phyloP scores from a whole-genome alignment of 306 rosid genomes.

The Senna siamea region DNA sequence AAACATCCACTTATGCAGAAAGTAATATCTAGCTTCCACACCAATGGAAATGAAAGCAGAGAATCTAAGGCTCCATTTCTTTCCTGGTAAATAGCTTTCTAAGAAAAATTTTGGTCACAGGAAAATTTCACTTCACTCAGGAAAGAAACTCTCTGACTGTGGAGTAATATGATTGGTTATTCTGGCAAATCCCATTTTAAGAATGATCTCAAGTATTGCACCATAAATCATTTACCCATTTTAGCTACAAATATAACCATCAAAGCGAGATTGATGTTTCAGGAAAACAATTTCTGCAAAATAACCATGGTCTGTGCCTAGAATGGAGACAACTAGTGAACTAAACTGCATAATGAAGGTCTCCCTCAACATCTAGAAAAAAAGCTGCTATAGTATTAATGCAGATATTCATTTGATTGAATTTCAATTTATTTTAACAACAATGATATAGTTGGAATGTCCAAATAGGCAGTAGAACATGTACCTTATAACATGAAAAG shows the following conservation, averaged over 20 bases:
- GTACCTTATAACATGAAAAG: neutral
- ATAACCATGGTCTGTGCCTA: neutral
- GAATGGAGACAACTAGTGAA: neutral
- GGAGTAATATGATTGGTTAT: constrained; percentile 26
- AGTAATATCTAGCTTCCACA: neutral
- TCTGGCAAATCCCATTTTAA: constrained; percentile 1
- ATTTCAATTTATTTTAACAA: neutral
- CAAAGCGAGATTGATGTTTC: neutral
- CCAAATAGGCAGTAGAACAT: neutral
- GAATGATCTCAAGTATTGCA: constrained; percentile 6
- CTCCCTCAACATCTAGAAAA: neutral
- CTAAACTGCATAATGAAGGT: neutral
- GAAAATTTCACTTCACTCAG: constrained; percentile 1
- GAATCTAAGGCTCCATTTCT: neutral
- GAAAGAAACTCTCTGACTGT: no score
- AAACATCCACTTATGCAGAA: neutral
- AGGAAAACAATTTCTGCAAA: neutral
- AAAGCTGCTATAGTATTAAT: neutral
- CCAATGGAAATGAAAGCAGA: neutral
- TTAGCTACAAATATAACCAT: constrained; percentile 23
- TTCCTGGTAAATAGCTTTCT: neutral
- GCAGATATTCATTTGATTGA: neutral
- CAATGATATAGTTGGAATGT: neutral
- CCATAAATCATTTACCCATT: neutral
- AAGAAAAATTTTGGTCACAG: constrained; percentile 4